These are phyloP conservation scores for Cyberlindnera galapagoensis DNA, from an alignment of 805 yeast species.

Conservation along the genomic window DNA sequence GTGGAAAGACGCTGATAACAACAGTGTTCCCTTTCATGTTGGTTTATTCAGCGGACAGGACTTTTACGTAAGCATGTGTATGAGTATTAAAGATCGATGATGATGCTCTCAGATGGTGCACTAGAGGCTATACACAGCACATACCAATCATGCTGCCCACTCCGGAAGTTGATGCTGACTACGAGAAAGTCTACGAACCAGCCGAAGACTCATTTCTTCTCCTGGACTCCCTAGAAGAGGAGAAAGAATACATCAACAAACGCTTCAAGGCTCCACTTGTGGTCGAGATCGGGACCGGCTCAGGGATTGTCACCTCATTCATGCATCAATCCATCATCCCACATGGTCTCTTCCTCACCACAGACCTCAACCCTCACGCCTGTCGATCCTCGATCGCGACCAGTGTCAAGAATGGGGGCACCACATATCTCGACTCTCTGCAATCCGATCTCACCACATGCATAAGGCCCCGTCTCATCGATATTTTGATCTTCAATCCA, in stretches of 20 bases:
- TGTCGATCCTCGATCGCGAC: constrained; percentile 48
- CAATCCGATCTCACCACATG: constrained; percentile 55
- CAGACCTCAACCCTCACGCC: constrained; percentile 81
- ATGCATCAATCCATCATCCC: constrained; percentile 53
- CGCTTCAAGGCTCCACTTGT: constrained; percentile 46
- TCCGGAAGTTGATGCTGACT: constrained; percentile 57
- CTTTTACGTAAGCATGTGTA: too few relatives aligned
- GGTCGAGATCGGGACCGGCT: constrained; percentile 85
- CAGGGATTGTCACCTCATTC: constrained; percentile 85
- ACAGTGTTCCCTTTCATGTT: neutral
- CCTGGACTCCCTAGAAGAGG: constrained; percentile 71
- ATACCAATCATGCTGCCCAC: constrained; percentile 68
- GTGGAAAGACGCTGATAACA: neutral
- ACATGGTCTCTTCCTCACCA: constrained; percentile 49
- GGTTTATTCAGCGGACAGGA: too few relatives aligned
- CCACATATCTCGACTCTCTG: constrained; percentile 35
- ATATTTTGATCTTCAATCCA: constrained; percentile 82
- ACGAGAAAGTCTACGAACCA: constrained; percentile 85
- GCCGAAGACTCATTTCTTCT: constrained; percentile 87
- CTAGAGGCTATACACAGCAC: too few relatives aligned
- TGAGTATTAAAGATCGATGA: too few relatives aligned
- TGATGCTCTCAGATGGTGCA: too few relatives aligned
- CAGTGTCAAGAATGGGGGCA: constrained; percentile 28
- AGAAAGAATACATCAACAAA: constrained; percentile 30
- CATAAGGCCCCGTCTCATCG: constrained; percentile 43